A percentile compares a stretch with the other conserved stretches of the same genome.
phyloP scores from a whole-genome alignment of 1,284 basidiomycete genomes.

The Mycena sp. region DNA sequence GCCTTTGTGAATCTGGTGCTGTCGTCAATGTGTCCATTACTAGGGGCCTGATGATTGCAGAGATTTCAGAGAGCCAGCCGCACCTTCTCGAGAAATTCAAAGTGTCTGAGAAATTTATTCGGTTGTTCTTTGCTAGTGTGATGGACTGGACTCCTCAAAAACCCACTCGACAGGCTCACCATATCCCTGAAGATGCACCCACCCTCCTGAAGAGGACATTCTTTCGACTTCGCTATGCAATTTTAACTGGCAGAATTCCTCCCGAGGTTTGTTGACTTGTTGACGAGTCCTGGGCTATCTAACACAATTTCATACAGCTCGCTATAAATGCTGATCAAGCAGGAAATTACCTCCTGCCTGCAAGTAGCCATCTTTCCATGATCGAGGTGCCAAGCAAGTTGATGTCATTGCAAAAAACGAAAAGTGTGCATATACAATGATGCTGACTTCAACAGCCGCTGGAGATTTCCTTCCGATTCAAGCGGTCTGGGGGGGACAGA shows the following conservation, averaged over 20 bases:
- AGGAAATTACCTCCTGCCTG: slow-evolving; percentile 33
- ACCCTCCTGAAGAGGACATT: slow-evolving; percentile 31
- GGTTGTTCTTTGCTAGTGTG: slow-evolving; percentile 7
- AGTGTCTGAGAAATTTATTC: slow-evolving; percentile 11
- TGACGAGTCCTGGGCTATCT: too few species aligned
- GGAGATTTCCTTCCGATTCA: slow-evolving; percentile 17
- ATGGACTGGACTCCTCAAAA: slow-evolving; percentile 31
- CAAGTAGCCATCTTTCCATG: slow-evolving; percentile 29
- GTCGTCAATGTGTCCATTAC: slow-evolving; percentile 8
- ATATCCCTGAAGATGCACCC: slow-evolving; percentile 33
- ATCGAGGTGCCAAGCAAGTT: slow-evolving; percentile 38
- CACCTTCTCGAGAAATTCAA: slow-evolving; percentile 14
- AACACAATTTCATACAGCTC: slow-evolving; percentile 25
- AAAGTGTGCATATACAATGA: slow-evolving; percentile 42
- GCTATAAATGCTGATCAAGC: slow-evolving; percentile 38
- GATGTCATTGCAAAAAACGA: slow-evolving; percentile 40
- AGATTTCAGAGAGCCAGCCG: slow-evolving; percentile 4
- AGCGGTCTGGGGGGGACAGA: not conserved
- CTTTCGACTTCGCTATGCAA: slow-evolving; percentile 32
- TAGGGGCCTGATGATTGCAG: not conserved
- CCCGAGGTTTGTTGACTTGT: slow-evolving; percentile 1
- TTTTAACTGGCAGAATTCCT: slow-evolving; percentile 32
- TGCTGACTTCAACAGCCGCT: slow-evolving; percentile 2
- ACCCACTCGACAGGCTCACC: slow-evolving; percentile 30
- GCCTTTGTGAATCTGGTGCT: not conserved